These are phyloP conservation scores for Hirschioporus abietinus DNA, from an alignment of 768 basidiomycete genomes.

Conservation along the genomic window DNA sequence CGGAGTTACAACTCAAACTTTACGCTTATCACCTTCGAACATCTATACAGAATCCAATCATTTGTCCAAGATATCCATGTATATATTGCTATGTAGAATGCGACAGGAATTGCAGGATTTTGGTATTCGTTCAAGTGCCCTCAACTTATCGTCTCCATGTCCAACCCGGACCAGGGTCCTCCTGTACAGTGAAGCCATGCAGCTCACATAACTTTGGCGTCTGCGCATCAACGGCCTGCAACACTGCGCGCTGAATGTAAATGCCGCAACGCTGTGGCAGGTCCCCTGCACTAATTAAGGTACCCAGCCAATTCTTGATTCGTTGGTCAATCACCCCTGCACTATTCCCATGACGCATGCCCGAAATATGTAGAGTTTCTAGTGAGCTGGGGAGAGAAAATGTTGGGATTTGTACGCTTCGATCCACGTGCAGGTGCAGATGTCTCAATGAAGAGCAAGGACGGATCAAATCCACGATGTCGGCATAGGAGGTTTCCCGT, in stretches of 20 bases:
- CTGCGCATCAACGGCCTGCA: not conserved
- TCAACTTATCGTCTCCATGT: not conserved
- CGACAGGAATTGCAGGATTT: no score
- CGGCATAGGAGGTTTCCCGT: not conserved
- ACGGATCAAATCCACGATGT: not conserved
- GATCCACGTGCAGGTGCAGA: not conserved
- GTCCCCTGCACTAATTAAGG: not conserved
- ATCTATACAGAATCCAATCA: not conserved
- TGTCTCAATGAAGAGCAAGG: not conserved
- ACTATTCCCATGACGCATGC: not conserved
- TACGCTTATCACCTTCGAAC: not conserved
- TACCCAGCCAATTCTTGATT: not conserved
- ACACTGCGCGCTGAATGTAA: not conserved
- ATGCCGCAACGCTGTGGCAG: not conserved
- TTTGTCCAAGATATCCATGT: not conserved
- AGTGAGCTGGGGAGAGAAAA: not conserved
- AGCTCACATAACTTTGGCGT: not conserved
- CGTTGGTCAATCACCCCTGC: not conserved
- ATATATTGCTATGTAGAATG: not conserved
- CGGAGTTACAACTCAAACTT: not conserved
- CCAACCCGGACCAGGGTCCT: not conserved
- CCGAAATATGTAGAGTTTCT: not conserved
- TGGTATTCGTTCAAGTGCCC: not conserved
- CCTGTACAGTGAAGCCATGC: not conserved
- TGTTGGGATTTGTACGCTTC: not conserved